These are phyloP conservation scores for Cytospora piceae DNA, from an alignment of 2,329 filamentous ascomycete species.

Conservation along the genomic window DNA sequence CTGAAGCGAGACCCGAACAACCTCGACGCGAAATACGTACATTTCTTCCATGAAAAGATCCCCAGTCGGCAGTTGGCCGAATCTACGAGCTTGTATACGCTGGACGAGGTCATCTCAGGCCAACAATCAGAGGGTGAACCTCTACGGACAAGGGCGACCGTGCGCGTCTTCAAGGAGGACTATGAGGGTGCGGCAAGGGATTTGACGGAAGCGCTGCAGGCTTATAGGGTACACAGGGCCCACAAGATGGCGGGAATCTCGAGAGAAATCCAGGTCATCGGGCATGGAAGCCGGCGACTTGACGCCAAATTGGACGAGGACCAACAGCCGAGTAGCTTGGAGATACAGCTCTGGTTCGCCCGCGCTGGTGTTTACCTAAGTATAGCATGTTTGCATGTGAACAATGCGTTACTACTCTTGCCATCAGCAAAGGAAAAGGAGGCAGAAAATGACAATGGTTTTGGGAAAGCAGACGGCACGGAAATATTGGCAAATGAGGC, in stretches of 20 bases:
- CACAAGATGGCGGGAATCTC: slow-evolving; percentile 52
- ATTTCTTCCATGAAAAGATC: slow-evolving; percentile 92
- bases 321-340: slow-evolving; percentile 74
- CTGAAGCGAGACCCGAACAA: slow-evolving; percentile 70
- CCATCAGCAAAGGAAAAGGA: slow-evolving; percentile 23
- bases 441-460: slow-evolving; percentile 29
- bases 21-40: slow-evolving; percentile 80
- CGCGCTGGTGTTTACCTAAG: slow-evolving; percentile 73
- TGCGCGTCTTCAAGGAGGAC: slow-evolving; percentile 76
- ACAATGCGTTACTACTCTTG: slow-evolving; percentile 45
- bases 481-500: background rate
- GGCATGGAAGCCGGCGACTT: slow-evolving; percentile 36
- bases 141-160: slow-evolving; percentile 73
- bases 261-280: slow-evolving; percentile 52
- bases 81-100: slow-evolving; percentile 67
- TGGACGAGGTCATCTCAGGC: slow-evolving; percentile 70
- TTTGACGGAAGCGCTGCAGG: slow-evolving; percentile 66
- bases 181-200: slow-evolving; percentile 71
- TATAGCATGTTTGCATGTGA: slow-evolving; percentile 69
- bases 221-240: slow-evolving; percentile 56
- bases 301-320: slow-evolving; percentile 45
- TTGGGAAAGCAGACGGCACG: slow-evolving; percentile 33
- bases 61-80: slow-evolving; percentile 74
- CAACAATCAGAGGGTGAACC: slow-evolving; percentile 67
- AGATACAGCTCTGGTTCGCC: slow-evolving; percentile 76